A percentile compares a stretch with the other conserved stretches of the same genome.
phyloP scores from a whole-genome alignment of 225 moss, liverwort and hornwort species.

The Straminergon stramineum region DNA sequence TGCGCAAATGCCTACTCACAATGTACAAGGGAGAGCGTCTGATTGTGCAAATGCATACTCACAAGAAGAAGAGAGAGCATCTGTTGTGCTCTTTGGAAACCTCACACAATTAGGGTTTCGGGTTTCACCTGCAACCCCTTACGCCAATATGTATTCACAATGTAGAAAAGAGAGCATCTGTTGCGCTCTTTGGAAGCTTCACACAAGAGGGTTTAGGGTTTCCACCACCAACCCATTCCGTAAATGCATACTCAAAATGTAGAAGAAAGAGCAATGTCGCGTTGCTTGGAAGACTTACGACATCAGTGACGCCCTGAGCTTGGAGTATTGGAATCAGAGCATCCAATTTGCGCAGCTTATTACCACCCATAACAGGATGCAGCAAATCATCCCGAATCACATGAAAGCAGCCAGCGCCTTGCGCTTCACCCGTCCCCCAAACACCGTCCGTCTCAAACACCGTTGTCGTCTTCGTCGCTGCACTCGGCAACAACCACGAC shows the following conservation, averaged over 20 bases:
- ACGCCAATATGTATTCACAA: background rate
- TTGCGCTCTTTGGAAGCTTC: background rate
- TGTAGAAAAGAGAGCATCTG: background rate
- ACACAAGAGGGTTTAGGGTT: background rate
- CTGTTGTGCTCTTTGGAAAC: background rate
- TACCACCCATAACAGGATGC: slow-evolving; percentile 31
- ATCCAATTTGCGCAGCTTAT: slow-evolving; percentile 91
- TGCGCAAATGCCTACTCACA: background rate
- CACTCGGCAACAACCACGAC: slow-evolving; percentile 8
- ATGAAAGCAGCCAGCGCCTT: slow-evolving; percentile 21
- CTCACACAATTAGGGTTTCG: slow-evolving; percentile 6
- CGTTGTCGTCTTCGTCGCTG: background rate
- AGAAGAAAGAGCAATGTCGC: background rate
- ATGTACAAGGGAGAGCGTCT: background rate
- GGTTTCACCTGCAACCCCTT: background rate
- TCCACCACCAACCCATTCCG: background rate
- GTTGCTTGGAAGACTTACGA: slow-evolving; percentile 31
- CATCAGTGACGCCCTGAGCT: slow-evolving; percentile 28
- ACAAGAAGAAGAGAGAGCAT: background rate
- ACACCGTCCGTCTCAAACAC: background rate
- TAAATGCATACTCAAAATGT: background rate
- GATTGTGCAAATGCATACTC: background rate
- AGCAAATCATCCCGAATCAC: slow-evolving; percentile 38
- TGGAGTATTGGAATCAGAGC: slow-evolving; percentile 20
- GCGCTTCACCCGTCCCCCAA: background rate